Evolutionary conservation across 495 filamentous ascomycete species (phyloP), one percentile per base, ranked within the genome.

Genomic region (Viridothelium virens): DNA sequence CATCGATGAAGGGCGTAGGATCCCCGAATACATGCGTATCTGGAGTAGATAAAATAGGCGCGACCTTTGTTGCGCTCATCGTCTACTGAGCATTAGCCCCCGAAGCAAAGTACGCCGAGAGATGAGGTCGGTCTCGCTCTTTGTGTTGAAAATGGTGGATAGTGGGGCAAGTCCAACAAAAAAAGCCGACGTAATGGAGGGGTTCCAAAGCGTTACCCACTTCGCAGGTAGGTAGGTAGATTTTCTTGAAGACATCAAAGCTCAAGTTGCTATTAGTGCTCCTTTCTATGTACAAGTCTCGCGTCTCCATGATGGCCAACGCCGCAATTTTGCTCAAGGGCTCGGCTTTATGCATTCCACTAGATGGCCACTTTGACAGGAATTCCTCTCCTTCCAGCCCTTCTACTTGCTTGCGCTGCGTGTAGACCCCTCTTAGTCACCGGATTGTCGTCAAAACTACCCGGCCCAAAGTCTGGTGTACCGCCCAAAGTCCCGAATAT

Each of bases 1-100:
- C 44, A 37, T 72, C 69, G 16, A 72, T 74, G 73, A 12, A 73
- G 69, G 56, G 74, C 67, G 79, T 79, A 3, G 81, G 76, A 65
- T 85, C 80, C 70, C 92, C 87, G 73, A 94, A 87, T 33, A 94
- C 81, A 67, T 93, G 83, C 63, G 87, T 86, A 62, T 91, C 92
- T 31, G 92, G 90, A 1, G 94, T 97, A 0, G 92, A 97, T 56
- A 98, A 86, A 2, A 90, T 85, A 1, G 92, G 93, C 1, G 92
- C 77, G 7, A 36, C 6, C 53, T 18, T 18, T 59, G 53, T 18
- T 5, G 11, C 10, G 6, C 36, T 31, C 53, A 59, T 59, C 14
- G 7, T 59, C 18, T 7, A 7, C 41, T 44, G 41, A 7, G 41
- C 25, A 25, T 25, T 25, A 25, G 25, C 25, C 25, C 25, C 25